Percentiles rank a stretch among this genome's conserved stretches.
Conservation (phyloP, 805 yeast species). For the Wickerhamiella spandovensis region DNA sequence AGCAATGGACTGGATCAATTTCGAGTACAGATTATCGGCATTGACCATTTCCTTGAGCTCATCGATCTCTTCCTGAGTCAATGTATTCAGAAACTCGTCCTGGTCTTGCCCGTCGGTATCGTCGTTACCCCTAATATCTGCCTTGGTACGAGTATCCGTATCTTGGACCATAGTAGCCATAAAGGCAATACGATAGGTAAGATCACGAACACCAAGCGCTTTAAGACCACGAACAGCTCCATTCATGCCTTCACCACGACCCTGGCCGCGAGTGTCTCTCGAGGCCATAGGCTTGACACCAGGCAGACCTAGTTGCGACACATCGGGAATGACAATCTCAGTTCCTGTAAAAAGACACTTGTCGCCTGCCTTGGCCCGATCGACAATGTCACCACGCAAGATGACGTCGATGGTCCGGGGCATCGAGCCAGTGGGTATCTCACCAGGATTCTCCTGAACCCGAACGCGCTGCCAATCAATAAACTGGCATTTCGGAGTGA, state of each 20-base stretch:
- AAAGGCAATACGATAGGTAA: conserved; percentile 84
- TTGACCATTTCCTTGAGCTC: conserved; percentile 85
- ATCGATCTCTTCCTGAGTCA: conserved; percentile 68
- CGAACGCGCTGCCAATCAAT: conserved; percentile 95
- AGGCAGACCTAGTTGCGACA: conserved; percentile 85
- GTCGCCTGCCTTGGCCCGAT: conserved; percentile 94
- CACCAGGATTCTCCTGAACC: conserved; percentile 90
- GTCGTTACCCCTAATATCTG: conserved; percentile 28
- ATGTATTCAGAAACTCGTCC: conserved; percentile 61
- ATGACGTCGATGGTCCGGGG: conserved; percentile 92
- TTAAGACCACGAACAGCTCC: conserved; percentile 84
- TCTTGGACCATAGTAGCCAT: conserved; percentile 84
- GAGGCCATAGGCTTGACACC: conserved; percentile 82
- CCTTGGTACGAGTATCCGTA: conserved; percentile 26
- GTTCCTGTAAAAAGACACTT: conserved; percentile 89
- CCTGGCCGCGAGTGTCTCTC: conserved; percentile 47
- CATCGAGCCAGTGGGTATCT: conserved; percentile 97
- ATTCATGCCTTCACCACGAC: conserved; percentile 53
- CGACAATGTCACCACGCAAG: conserved; percentile 86
- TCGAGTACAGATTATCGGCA: conserved; percentile 71
- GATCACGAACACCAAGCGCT: conserved; percentile 85
- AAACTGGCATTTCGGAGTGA: conserved; percentile 72
- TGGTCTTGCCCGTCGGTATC: conserved; percentile 54
- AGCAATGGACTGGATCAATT: conserved; percentile 76
- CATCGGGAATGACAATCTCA: conserved; percentile 89